Percentiles rank a stretch among this genome's conserved stretches.
Conservation (phyloP, 208 protist genomes). For the Crithidia mellificae region DNA sequence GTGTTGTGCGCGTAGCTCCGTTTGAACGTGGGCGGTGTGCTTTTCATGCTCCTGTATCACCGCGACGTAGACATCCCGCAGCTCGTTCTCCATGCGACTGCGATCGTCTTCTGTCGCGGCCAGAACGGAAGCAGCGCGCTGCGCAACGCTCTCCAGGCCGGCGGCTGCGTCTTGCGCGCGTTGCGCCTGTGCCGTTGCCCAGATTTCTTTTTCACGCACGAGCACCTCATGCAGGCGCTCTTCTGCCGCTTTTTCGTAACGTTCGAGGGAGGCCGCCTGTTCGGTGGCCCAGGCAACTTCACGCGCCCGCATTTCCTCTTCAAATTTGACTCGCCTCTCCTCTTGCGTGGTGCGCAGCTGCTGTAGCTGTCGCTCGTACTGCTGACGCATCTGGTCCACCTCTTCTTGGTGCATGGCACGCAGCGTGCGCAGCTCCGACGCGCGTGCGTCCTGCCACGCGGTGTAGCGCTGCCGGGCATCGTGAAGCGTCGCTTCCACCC, state of each 20-base stretch:
- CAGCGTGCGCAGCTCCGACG: constrained; percentile 11
- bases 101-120: constrained; percentile 7
- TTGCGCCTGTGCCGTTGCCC: constrained; percentile 4
- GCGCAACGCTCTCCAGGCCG: constrained; percentile 6
- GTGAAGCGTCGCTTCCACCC: constrained; percentile 1
- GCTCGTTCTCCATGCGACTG: constrained; percentile 13
- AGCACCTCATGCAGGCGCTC: constrained; percentile 18
- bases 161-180: not conserved
- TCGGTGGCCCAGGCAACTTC: constrained; percentile 22
- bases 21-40: constrained; percentile 1
- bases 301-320: constrained; percentile 13
- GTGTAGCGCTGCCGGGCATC: constrained; percentile 22
- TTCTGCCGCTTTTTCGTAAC: constrained; percentile 6
- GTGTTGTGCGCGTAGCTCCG: constrained; percentile 20
- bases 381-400: constrained; percentile 5
- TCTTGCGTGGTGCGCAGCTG: constrained; percentile 6
- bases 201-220: constrained; percentile 4
- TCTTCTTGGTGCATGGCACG: constrained; percentile 13
- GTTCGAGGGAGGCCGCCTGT: constrained; percentile 20
- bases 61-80: constrained; percentile 14
- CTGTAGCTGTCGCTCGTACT: constrained; percentile 13
- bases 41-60: constrained; percentile 19
- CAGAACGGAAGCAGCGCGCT: not conserved
- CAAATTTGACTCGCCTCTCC: constrained; percentile 1
- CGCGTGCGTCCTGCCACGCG: constrained; percentile 22